Conservation (phyloP, 2,329 filamentous ascomycete genomes). For the Penicillium carneum region DNA sequence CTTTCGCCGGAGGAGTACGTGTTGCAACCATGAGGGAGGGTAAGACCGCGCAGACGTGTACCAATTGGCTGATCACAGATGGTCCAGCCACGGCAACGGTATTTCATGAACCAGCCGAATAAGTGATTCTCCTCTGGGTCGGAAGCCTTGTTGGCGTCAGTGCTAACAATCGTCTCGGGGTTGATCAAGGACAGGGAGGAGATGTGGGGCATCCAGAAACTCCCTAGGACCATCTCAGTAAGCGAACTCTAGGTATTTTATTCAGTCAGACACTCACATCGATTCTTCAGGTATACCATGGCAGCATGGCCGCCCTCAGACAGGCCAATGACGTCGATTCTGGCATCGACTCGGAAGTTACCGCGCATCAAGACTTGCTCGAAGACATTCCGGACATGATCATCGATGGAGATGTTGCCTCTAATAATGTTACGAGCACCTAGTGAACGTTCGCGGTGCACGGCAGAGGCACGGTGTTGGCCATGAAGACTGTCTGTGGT, state of each 20-base stretch:
- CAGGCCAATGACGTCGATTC: conserved; percentile 74
- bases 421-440: conserved; percentile 66
- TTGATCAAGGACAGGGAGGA: conserved; percentile 51
- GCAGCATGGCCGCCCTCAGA: conserved; percentile 69
- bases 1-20: conserved; percentile 72
- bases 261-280: conserved; percentile 54
- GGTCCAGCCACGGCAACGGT: conserved; percentile 69
- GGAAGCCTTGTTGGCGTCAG: conserved; percentile 38
- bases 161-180: conserved; percentile 45
- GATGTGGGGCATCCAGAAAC: conserved; percentile 48
- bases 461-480: conserved; percentile 69
- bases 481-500: conserved; percentile 64
- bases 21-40: conserved; percentile 68
- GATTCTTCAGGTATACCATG: conserved; percentile 64
- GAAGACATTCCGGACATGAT: conserved; percentile 74
- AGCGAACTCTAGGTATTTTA: neutral
- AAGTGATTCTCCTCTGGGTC: conserved; percentile 17
- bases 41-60: conserved; percentile 61
- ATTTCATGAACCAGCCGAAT: conserved; percentile 46
- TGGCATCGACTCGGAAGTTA: conserved; percentile 51
- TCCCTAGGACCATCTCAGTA: conserved; percentile 42
- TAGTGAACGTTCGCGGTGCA: conserved; percentile 57
- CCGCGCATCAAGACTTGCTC: conserved; percentile 61
- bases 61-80: conserved; percentile 61
- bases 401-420: conserved; percentile 61